Conservation (phyloP, 805 yeast genomes). For the Lipomyces yamanashiensis region DNA sequence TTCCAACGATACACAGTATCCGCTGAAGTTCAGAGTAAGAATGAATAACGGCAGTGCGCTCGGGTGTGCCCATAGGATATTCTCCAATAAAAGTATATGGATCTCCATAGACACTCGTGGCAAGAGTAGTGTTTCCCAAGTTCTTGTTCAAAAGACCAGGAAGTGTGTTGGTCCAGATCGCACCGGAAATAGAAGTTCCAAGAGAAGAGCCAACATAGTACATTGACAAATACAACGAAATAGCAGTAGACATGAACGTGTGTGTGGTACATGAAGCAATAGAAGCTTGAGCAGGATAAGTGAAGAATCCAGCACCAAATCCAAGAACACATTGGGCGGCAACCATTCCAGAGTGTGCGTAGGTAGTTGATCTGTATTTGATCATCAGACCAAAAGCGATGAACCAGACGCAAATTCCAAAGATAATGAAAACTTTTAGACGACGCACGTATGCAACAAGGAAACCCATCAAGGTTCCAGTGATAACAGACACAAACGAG, state of each 20-base stretch:
- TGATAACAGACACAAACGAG: conserved; percentile 66
- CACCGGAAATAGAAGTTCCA: conserved; percentile 69
- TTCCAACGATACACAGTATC: conserved; percentile 60
- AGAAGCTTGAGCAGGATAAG: conserved; percentile 65
- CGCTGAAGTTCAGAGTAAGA: conserved; percentile 66
- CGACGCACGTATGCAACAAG: conserved; percentile 55
- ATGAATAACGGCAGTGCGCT: conserved; percentile 59
- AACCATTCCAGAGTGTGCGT: conserved; percentile 60
- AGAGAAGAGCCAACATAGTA: conserved; percentile 68
- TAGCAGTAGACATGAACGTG: conserved; percentile 65
- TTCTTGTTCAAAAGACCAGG: conserved; percentile 51
- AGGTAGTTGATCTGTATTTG: conserved; percentile 59
- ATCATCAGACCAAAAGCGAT: conserved; percentile 64
- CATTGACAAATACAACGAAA: conserved; percentile 60
- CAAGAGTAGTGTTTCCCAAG: conserved; percentile 47
- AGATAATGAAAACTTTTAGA: conserved; percentile 62
- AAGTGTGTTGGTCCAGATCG: conserved; percentile 68
- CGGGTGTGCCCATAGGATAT: conserved; percentile 67
- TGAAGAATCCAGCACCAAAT: conserved; percentile 75
- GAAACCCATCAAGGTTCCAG: conserved; percentile 64
- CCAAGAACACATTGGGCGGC: conserved; percentile 69
- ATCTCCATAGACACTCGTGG: conserved; percentile 54
- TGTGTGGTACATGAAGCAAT: conserved; percentile 64
- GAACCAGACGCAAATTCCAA: conserved; percentile 64
- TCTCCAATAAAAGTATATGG: conserved; percentile 57